phyloP scores from a whole-genome alignment of 306 rosid genomes.

The Canavalia ensiformis region DNA sequence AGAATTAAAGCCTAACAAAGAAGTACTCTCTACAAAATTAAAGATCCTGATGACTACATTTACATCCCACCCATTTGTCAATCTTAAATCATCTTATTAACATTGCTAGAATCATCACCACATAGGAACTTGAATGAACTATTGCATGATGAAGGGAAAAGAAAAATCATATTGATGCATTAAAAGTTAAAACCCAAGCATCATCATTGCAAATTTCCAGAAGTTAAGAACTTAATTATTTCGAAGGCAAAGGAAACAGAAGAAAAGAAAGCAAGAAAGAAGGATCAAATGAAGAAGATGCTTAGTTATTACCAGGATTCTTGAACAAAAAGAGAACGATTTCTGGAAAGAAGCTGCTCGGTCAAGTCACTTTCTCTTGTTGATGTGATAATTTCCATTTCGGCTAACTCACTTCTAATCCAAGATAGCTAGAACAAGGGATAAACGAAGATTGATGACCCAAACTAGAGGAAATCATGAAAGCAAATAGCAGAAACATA shows the following conservation, averaged over 20 bases:
- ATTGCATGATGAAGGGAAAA: conserved; percentile 16
- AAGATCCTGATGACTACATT: conserved; percentile 3
- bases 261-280: conserved; percentile 10
- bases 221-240: conserved; percentile 16
- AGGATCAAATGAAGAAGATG: conserved; percentile 32
- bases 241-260: neutral
- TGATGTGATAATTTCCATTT: conserved; percentile 78
- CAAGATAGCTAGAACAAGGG: conserved; percentile 54
- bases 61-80: conserved; percentile 25
- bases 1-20: conserved; percentile 14
- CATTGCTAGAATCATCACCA: conserved; percentile 6
- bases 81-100: conserved; percentile 11
- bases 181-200: conserved; percentile 9
- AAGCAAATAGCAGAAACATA: neutral
- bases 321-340: conserved; percentile 72
- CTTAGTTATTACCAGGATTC: conserved; percentile 70
- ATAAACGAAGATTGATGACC: conserved; percentile 30
- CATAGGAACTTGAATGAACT: neutral
- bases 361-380: conserved; percentile 74
- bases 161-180: neutral
- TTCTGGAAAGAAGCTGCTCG: conserved; percentile 84
- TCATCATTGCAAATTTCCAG: conserved; percentile 6
- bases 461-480: conserved; percentile 28
- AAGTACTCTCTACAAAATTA: conserved; percentile 20
- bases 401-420: conserved; percentile 52